Conservation (phyloP, 306 rosid genomes). For the Cyclanthera cordifolia region DNA sequence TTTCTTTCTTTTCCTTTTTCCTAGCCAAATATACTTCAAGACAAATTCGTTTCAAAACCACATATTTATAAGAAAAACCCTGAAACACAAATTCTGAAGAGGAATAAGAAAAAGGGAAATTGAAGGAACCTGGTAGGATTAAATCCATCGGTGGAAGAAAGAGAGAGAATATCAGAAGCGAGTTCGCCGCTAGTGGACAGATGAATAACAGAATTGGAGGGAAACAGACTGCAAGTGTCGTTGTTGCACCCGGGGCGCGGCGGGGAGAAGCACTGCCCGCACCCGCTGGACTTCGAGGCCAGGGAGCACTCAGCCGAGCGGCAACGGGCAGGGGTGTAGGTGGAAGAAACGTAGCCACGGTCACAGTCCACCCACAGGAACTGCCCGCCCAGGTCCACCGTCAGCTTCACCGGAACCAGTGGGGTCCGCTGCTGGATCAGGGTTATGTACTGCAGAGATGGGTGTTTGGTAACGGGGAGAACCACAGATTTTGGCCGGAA, state of each 20-base stretch:
- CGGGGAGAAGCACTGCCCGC: constrained; percentile 10
- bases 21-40: too few relatives aligned
- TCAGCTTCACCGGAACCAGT: constrained; percentile 39
- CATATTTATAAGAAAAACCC: too few relatives aligned
- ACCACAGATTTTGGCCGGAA: constrained; percentile 43
- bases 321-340: constrained; percentile 33
- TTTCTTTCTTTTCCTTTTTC: too few relatives aligned
- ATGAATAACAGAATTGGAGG: constrained; percentile 24
- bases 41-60: too few relatives aligned
- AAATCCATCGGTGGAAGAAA: constrained; percentile 37
- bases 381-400: constrained; percentile 46
- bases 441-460: constrained; percentile 36
- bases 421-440: constrained; percentile 49
- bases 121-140: constrained; percentile 1
- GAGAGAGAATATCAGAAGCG: constrained; percentile 28
- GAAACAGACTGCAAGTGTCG: constrained; percentile 23
- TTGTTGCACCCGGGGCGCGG: constrained; percentile 36
- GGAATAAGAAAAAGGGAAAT: too few relatives aligned
- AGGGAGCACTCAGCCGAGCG: constrained; percentile 40
- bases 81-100: too few relatives aligned
- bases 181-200: constrained; percentile 26
- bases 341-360: constrained; percentile 30
- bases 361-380: constrained; percentile 52
- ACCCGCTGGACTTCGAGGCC: neutral
- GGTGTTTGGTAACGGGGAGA: constrained; percentile 38